Evolutionary conservation across 441 rosid genomes (phyloP).

Genomic region (Adansonia gregorii): DNA sequence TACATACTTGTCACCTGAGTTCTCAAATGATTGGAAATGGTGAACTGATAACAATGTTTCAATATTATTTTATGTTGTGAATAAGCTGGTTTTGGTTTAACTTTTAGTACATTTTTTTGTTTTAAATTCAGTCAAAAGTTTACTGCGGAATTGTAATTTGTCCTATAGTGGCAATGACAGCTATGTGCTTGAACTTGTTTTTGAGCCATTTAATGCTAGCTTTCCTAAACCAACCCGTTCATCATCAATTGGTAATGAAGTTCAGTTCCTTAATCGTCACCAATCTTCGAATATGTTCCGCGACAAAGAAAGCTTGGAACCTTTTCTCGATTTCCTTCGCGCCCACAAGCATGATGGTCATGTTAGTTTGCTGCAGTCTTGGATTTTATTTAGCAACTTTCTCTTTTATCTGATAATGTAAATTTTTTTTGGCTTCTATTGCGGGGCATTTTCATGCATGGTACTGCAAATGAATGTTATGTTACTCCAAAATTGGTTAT

Average conservation of each 20-base stretch:
- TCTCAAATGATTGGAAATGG: no score
- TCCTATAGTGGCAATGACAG: slow-evolving; percentile 40
- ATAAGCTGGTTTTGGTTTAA: neutral
- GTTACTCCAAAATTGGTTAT: neutral
- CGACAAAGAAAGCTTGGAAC: slow-evolving; percentile 65
- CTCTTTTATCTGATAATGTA: neutral
- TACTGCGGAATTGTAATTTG: slow-evolving; percentile 17
- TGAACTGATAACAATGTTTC: neutral
- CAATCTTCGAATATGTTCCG: slow-evolving; percentile 69
- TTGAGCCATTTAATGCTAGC: slow-evolving; percentile 64
- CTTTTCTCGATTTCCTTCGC: slow-evolving; percentile 63
- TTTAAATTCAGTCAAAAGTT: neutral
- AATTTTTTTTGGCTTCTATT: neutral
- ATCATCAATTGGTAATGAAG: slow-evolving; percentile 69
- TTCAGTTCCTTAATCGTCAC: slow-evolving; percentile 68
- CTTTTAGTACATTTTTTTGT: neutral
- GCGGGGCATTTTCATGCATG: neutral
- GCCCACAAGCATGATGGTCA: slow-evolving; percentile 63
- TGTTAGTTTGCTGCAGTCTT: slow-evolving; percentile 40
- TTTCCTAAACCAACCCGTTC: slow-evolving; percentile 67
- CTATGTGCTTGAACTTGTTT: slow-evolving; percentile 64
- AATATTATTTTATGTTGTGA: neutral
- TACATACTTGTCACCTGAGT: no score
- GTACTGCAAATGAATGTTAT: neutral
- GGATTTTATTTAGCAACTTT: neutral